These are phyloP conservation scores for Lasiosphaeris hirsuta DNA, from an alignment of 495 filamentous ascomycete genomes.

Conservation along the genomic window DNA sequence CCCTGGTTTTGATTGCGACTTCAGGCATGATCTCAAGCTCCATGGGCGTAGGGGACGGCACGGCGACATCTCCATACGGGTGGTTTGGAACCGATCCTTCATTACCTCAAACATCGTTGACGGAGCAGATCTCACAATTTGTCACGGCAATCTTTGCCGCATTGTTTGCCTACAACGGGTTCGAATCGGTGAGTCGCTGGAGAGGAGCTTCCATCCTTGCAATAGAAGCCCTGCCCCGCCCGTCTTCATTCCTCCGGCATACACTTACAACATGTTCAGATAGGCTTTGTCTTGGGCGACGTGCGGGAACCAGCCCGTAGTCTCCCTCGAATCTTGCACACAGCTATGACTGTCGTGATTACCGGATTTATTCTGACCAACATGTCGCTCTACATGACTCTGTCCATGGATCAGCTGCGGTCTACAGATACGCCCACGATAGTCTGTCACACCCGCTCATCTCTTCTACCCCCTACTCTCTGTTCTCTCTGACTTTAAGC, in stretches of 20 bases:
- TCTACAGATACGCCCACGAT: too few relatives aligned
- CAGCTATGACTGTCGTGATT: constrained; percentile 30
- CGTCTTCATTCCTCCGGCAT: too few relatives aligned
- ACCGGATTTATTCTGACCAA: constrained; percentile 30
- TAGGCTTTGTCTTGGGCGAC: constrained; percentile 33
- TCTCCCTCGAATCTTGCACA: constrained; percentile 29
- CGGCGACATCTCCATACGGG: too few relatives aligned
- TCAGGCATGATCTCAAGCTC: constrained; percentile 6
- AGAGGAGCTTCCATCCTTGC: constrained; percentile 16
- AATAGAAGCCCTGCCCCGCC: neutral
- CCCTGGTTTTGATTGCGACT: constrained; percentile 25
- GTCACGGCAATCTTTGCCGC: too few relatives aligned
- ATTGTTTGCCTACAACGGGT: too few relatives aligned
- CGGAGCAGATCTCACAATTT: too few relatives aligned
- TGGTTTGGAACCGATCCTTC: too few relatives aligned
- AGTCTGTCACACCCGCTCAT: too few relatives aligned
- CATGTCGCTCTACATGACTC: constrained; percentile 20
- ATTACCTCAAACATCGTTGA: too few relatives aligned
- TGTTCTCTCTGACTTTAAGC: neutral
- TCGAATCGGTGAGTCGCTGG: neutral
- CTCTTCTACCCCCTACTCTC: too few relatives aligned
- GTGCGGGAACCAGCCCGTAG: constrained; percentile 27
- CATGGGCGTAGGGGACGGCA: constrained; percentile 7
- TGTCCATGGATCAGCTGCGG: constrained; percentile 14
- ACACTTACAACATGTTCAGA: constrained; percentile 19